These are phyloP conservation scores for Mariannaea elegans DNA, from an alignment of 2,329 filamentous ascomycete species.

Conservation along the genomic window DNA sequence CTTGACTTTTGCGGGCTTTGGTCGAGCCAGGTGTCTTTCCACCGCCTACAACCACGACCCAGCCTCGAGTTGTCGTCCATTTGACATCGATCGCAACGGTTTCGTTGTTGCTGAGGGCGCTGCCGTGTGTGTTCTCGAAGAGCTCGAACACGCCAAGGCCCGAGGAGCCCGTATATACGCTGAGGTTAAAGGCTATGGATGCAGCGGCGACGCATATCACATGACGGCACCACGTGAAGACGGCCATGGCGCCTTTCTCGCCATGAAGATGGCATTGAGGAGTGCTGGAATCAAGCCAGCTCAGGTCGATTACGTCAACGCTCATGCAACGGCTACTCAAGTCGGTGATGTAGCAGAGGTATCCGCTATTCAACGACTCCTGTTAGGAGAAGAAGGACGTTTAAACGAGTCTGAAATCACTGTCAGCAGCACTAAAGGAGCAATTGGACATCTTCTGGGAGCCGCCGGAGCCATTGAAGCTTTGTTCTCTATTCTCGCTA, in stretches of 20 bases:
- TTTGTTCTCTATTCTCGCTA: conserved; percentile 81
- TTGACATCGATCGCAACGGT: conserved; percentile 80
- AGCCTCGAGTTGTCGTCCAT: conserved; percentile 79
- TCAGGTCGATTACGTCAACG: conserved; percentile 90
- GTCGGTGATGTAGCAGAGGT: conserved; percentile 92
- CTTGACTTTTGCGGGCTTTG: conserved; percentile 90
- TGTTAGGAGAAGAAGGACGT: conserved; percentile 77
- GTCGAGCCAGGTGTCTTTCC: conserved; percentile 84
- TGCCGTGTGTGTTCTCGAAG: conserved; percentile 87
- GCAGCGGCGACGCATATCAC: conserved; percentile 90
- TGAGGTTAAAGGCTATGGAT: conserved; percentile 87
- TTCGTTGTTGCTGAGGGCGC: conserved; percentile 96
- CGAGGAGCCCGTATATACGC: conserved; percentile 87
- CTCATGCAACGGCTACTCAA: conserved; percentile 88
- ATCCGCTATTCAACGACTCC: conserved; percentile 77
- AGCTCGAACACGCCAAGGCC: conserved; percentile 84
- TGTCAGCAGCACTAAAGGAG: conserved; percentile 93
- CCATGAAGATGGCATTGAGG: conserved; percentile 85
- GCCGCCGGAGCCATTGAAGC: conserved; percentile 92
- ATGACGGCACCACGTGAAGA: conserved; percentile 90
- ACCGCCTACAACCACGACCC: conserved; percentile 82
- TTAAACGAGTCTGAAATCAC: conserved; percentile 71
- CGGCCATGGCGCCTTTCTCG: conserved; percentile 80
- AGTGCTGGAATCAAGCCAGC: conserved; percentile 74
- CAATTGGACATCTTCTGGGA: conserved; percentile 89